phyloP scores from a whole-genome alignment of 176 grass and related monocot species.

The Zea mays region Zm-B73-REFERENCE-NAM-5.0 NC_050105.1:107310001-107310500 shows the following conservation, averaged over 20 bases:
- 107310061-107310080: neutral
- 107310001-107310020: neutral
- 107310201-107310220: neutral
- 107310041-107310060: neutral
- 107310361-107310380: neutral
- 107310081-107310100: neutral
- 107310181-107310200: neutral
- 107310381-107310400: neutral
- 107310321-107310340: neutral
- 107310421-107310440: slow-evolving; percentile 65
- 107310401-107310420: slow-evolving; percentile 22
- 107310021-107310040: neutral
- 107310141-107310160: neutral
- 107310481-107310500: slow-evolving; percentile 46
- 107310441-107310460: slow-evolving; percentile 42
- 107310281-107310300: neutral
- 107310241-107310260: neutral
- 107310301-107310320: neutral
- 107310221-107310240: slow-evolving; percentile 20
- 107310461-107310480: slow-evolving; percentile 55
- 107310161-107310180: neutral
- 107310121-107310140: neutral
- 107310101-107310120: neutral
- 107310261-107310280: neutral
- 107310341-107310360: no score